Conservation (phyloP, 306 rosid species). For the Casuarina cunninghamiana region DNA sequence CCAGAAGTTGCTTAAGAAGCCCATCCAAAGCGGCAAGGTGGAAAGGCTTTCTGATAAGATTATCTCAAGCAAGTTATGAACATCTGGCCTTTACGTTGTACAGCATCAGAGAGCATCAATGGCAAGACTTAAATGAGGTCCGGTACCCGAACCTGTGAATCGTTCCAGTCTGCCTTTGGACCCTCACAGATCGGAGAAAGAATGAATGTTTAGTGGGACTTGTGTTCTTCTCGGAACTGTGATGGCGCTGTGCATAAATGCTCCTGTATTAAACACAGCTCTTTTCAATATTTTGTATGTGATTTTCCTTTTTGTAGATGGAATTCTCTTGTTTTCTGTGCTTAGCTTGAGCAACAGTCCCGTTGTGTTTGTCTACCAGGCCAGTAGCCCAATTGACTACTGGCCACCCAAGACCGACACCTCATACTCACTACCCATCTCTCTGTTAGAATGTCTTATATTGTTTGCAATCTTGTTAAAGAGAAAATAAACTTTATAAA, state of each 20-base stretch:
- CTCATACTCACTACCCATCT: no score
- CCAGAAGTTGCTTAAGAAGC: conserved; percentile 44
- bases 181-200: not conserved
- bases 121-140: conserved; percentile 3
- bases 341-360: no score
- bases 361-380: no score
- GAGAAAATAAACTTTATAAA: no score
- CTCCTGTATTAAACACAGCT: not conserved
- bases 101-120: conserved; percentile 16
- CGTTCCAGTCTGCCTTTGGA: not conserved
- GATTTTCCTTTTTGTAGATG: no score
- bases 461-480: no score
- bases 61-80: conserved; percentile 75
- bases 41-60: conserved; percentile 37
- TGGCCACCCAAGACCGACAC: no score
- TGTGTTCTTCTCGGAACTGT: not conserved
- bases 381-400: no score
- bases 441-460: no score
- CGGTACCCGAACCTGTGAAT: not conserved
- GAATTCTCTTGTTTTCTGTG: no score
- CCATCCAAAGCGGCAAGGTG: conserved; percentile 38
- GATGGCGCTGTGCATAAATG: not conserved
- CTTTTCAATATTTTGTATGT: not conserved
- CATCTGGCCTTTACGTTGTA: conserved; percentile 12
- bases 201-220: not conserved